Conservation (phyloP, 2,329 filamentous ascomycete genomes). For the Xylaria multiplex region DNA sequence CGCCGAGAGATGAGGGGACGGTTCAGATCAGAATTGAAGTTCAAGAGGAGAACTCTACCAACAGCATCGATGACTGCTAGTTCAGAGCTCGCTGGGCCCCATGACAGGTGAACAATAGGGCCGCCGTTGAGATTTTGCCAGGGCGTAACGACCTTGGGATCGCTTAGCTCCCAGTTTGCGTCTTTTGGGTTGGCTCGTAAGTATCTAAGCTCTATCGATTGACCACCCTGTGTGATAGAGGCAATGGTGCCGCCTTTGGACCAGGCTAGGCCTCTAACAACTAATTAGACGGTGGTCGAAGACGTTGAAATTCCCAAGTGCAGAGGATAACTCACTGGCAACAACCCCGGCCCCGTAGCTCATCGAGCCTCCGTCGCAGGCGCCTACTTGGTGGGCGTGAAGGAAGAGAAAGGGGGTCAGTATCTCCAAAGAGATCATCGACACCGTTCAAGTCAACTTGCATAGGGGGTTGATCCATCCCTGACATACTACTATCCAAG, state of each 20-base stretch:
- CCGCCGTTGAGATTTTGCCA: constrained; percentile 71
- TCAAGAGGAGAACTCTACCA: constrained; percentile 80
- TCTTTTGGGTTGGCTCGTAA: constrained; percentile 74
- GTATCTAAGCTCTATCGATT: constrained; percentile 75
- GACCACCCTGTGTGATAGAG: constrained; percentile 77
- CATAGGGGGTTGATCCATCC: constrained; percentile 64
- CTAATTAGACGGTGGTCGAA: constrained; percentile 37
- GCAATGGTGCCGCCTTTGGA: constrained; percentile 88
- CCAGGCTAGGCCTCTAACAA: constrained; percentile 80
- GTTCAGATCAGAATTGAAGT: constrained; percentile 77
- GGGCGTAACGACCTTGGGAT: constrained; percentile 71
- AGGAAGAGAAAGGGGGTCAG: constrained; percentile 66
- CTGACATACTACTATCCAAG: constrained; percentile 66
- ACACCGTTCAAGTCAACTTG: constrained; percentile 67
- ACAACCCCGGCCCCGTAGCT: constrained; percentile 78
- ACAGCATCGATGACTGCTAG: constrained; percentile 83
- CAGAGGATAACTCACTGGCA: constrained; percentile 73
- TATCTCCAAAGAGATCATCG: constrained; percentile 80
- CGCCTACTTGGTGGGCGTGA: constrained; percentile 68
- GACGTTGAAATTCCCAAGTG: constrained; percentile 2
- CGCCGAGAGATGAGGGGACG: constrained; percentile 70
- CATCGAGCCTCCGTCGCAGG: constrained; percentile 77
- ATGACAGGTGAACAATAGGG: constrained; percentile 81
- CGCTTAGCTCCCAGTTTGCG: constrained; percentile 79
- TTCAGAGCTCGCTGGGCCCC: constrained; percentile 79